Evolutionary conservation across 495 filamentous ascomycete species (phyloP), one percentile per base, ranked within the genome.

Genomic region (Aspergillus haitiensis): DNA sequence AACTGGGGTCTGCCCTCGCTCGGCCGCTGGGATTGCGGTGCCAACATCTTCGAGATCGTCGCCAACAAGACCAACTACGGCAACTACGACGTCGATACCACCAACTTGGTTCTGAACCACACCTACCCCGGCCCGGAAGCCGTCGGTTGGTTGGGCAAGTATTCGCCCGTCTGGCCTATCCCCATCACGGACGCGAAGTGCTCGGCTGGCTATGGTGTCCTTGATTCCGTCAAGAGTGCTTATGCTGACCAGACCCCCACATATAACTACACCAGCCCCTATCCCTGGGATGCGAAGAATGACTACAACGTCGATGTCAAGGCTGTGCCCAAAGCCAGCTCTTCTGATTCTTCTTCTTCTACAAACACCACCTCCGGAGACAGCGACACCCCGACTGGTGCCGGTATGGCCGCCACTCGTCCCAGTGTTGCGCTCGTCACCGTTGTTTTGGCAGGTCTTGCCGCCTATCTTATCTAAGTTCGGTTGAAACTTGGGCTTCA

Each of bases 1-100:
- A 91, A 91, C 76, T 89, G 84, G 84, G 82, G 67, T 6, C 73
- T 87, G 49, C 80, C 81, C 6, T 83, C 79, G 35, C 75, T 88
- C 9, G 85, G 85, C n/a, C 74, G 85, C 66, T 87, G 83, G 70
- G 84, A 88, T 63, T 83, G 84, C 52, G 84, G 84, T 51, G 84
- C 85, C 8, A 88, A 88, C 55, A 75, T 88, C 15, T 84, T 86
- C 61, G 61, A 73, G 46, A 67, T 82, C 8, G 75, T 84, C 11
- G 80, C 82, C 6, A 71, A 79, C 31, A 67, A 71, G 62, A 75
- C 75, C 9, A 80, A 79, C 15, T 85, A 85, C 66, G 56, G 52
- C 46, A 86, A 78, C 67, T 71, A 59, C n/a, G 60, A 67, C 3
- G 70, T 75, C 15, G 65, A 76, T 52, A 71, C 70, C 7, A 68